Base-by-base conservation (phyloP, 2,329 filamentous ascomycete species). In the Phaeoacremonium minimum region DNA sequence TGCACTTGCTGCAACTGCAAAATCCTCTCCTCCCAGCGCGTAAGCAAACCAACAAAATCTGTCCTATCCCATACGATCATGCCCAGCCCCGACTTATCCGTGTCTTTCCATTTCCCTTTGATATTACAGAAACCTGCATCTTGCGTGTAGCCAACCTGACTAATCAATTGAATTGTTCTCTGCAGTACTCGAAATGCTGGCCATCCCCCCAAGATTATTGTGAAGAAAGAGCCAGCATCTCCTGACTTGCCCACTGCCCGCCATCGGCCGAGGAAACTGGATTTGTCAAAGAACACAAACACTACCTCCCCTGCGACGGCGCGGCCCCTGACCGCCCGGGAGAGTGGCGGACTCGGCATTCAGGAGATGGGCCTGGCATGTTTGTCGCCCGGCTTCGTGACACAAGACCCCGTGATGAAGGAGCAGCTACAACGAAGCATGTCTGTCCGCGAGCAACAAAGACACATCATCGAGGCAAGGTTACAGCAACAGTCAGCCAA, bases 191-290 rank as follows among this genome's bases (percentile, higher is more conserved):
- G 71, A 64, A 71, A 63, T 69, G 74, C 58, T 63, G 66, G 59
- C 59, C 71, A 65, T 31, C 61, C 64, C 18, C 86, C 87, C 28
- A 90, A 87, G 66, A 94, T 96, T 45, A 76, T 95, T 46, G 90
- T 98, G 41, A 97, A 97, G 73, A 96, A 96, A 64, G 93, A 98
- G 62, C 90, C 90, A 20, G 79, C 85, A 29, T 96, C 91, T 32
- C 91, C 91, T 36, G 85, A 85, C 45, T 78, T 93, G 53, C 73
- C 80, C 35, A 77, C 80, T 41, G 77, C 84, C 36, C 77, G 86
- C 35, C 87, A 87, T 53, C 77, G 87, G 40, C 87, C 87, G 12
- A 77, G 84, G 53, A 83, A 80, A 54, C 74, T 94, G 39, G 86
- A 93, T 58, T 74, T 94, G 19, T 87, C 86, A 44, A 83, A 82